Conservation (phyloP, 805 yeast genomes). For the Blastobotrys chiropterorum region DNA sequence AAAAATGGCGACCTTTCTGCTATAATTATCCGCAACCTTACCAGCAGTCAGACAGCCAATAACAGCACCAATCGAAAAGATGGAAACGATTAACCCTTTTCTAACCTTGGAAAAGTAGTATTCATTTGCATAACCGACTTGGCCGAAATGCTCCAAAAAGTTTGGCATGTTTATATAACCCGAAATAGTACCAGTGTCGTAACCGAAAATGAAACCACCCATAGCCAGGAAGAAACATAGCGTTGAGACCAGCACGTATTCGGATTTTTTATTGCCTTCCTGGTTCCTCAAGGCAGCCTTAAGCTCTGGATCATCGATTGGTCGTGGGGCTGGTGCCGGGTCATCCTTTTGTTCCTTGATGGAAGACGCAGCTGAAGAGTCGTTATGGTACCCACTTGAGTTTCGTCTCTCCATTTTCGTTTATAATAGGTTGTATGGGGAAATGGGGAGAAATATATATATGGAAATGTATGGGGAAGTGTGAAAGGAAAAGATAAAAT, state of each 20-base stretch:
- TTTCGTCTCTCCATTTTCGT: neutral
- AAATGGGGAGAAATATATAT: neutral
- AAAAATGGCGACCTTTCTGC: slow-evolving; percentile 39
- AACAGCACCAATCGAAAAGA: slow-evolving; percentile 65
- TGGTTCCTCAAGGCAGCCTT: neutral
- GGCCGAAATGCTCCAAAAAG: slow-evolving; percentile 45
- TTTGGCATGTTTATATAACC: slow-evolving; percentile 57
- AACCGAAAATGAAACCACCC: slow-evolving; percentile 62
- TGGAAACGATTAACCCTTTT: slow-evolving; percentile 64
- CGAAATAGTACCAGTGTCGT: slow-evolving; percentile 64
- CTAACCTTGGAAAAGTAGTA: slow-evolving; percentile 44
- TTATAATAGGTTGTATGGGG: neutral
- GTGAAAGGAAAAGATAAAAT: neutral
- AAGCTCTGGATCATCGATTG: neutral
- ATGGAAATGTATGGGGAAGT: neutral
- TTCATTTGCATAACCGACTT: slow-evolving; percentile 30
- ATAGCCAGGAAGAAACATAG: slow-evolving; percentile 51
- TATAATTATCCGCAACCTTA: slow-evolving; percentile 42
- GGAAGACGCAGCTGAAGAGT: slow-evolving; percentile 3
- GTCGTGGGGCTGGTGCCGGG: neutral
- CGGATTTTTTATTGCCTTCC: neutral
- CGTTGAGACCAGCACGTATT: slow-evolving; percentile 12
- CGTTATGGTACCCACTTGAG: neutral
- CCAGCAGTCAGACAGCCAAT: slow-evolving; percentile 60
- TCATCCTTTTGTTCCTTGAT: slow-evolving; percentile 1